phyloP scores from a whole-genome alignment of 257 asterid species.

The Nicotiana obtusifolia region DNA sequence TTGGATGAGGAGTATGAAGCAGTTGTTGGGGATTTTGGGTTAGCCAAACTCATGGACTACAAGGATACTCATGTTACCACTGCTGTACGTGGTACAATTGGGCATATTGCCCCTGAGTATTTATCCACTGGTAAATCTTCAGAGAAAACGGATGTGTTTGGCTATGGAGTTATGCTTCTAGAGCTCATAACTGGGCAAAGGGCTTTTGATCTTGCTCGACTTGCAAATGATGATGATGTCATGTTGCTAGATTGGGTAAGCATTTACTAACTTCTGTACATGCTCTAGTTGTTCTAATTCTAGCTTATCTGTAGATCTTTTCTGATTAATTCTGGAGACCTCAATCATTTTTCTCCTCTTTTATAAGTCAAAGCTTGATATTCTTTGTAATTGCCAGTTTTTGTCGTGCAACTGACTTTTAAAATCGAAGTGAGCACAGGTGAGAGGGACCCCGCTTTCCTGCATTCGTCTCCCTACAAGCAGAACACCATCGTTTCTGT shows the following conservation, averaged over 20 bases:
- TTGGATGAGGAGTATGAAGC: conserved; percentile 94
- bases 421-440: neutral
- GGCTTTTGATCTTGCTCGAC: conserved; percentile 89
- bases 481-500: neutral
- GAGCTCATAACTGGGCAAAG: conserved; percentile 94
- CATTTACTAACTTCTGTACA: conserved; percentile 3
- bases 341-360: neutral
- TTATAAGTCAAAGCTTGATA: neutral
- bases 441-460: neutral
- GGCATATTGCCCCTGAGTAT: conserved; percentile 87
- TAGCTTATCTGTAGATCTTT: neutral
- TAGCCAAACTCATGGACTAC: conserved; percentile 95
- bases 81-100: conserved; percentile 84
- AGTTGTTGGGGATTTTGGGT: conserved; percentile 90
- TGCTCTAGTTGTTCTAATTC: neutral
- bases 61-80: conserved; percentile 92
- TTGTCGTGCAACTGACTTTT: neutral
- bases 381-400: neutral
- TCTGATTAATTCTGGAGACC: neutral
- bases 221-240: conserved; percentile 84
- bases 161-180: conserved; percentile 92
- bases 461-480: neutral
- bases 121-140: conserved; percentile 77
- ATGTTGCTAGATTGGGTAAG: conserved; percentile 96
- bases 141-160: conserved; percentile 89